phyloP scores from a whole-genome alignment of 306 rosid species.

The Myrica gale region DNA sequence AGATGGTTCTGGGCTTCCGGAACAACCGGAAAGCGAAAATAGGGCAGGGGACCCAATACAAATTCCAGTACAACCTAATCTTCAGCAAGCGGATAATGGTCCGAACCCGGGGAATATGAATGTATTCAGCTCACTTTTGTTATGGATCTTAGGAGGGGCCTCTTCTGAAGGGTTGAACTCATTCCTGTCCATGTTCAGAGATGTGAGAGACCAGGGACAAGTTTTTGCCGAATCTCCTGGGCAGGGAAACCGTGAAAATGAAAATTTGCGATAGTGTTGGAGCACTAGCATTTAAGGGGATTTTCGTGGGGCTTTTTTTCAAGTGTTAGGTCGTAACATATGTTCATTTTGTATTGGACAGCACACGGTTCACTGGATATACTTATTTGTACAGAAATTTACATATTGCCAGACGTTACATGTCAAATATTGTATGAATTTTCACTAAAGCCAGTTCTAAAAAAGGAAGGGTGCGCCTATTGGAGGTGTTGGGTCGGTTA shows the following conservation, averaged over 20 bases:
- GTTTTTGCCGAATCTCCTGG: constrained; percentile 55
- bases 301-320: background rate
- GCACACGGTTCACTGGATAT: constrained; percentile 15
- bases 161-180: constrained; percentile 88
- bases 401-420: constrained; percentile 14
- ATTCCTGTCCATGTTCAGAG: constrained; percentile 85
- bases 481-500: no score
- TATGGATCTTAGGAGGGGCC: constrained; percentile 93
- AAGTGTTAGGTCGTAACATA: background rate
- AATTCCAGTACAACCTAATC: constrained; percentile 50
- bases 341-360: constrained; percentile 3
- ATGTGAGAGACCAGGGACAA: constrained; percentile 79
- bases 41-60: constrained; percentile 46
- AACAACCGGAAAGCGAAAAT: constrained; percentile 43
- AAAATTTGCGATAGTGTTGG: constrained; percentile 41
- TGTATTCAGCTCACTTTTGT: constrained; percentile 77
- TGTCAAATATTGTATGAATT: background rate
- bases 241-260: constrained; percentile 39
- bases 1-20: constrained; percentile 44
- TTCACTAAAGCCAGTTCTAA: no score
- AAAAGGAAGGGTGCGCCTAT: no score
- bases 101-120: constrained; percentile 70
- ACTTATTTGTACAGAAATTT: constrained; percentile 31
- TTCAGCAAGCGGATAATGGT: constrained; percentile 60
- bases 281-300: constrained; percentile 4